These are phyloP conservation scores for Chenopodium quinoa DNA, from an alignment of 148 eudicot species.

Conservation along the genomic window DNA sequence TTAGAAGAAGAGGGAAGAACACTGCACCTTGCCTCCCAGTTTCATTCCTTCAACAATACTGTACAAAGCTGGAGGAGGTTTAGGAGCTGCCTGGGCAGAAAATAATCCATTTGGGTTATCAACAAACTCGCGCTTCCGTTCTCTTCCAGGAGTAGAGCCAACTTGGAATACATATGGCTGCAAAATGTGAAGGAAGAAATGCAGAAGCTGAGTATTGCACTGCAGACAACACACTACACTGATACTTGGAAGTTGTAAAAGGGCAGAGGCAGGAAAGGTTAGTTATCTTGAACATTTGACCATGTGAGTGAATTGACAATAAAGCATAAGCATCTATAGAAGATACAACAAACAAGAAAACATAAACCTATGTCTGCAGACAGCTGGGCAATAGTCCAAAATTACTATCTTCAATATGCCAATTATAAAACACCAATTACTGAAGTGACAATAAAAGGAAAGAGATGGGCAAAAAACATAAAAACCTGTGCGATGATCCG, in stretches of 20 bases:
- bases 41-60: conserved; percentile 82
- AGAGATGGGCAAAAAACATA: conserved; percentile 6
- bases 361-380: neutral
- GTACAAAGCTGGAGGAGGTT: conserved; percentile 97
- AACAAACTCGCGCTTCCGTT: conserved; percentile 88
- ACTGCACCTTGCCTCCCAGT: conserved; percentile 86
- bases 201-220: conserved; percentile 17
- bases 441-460: neutral
- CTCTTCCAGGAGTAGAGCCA: conserved; percentile 90
- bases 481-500: conserved; percentile 89
- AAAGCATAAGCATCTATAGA: too few species aligned
- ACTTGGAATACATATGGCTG: conserved; percentile 95
- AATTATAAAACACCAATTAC: neutral
- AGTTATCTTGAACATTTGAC: too few species aligned
- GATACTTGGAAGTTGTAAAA: neutral
- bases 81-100: conserved; percentile 99
- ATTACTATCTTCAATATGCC: neutral
- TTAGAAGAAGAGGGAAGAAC: neutral
- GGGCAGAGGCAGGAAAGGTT: neutral
- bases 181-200: conserved; percentile 11
- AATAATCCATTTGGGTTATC: conserved; percentile 92
- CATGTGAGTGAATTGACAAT: too few species aligned
- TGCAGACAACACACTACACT: neutral
- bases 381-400: neutral
- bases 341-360: neutral